A percentile compares a stretch with the other conserved stretches of the same genome.
These are phyloP conservation scores for Sophora flavescens DNA, from an alignment of 306 rosid species.

Conservation along the genomic window DNA sequence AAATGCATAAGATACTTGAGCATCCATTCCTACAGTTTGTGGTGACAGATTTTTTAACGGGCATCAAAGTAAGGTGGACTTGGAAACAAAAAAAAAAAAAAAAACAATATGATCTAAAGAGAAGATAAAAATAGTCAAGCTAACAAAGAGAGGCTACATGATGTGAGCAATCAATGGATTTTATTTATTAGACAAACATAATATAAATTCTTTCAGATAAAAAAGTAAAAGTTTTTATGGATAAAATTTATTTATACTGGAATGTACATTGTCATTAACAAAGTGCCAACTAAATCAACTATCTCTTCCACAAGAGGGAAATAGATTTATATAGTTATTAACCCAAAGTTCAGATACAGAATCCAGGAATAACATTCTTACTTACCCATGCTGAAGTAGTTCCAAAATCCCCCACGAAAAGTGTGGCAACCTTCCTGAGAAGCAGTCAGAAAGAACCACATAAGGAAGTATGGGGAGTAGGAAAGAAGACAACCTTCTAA, in stretches of 20 bases:
- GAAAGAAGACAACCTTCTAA: slow-evolving; percentile 20
- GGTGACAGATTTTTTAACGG: slow-evolving; percentile 23
- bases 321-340: slow-evolving; percentile 23
- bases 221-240: background rate
- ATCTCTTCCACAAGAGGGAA: slow-evolving; percentile 17
- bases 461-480: slow-evolving; percentile 19
- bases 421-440: slow-evolving; percentile 88
- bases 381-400: slow-evolving; percentile 99
- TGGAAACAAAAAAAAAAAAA: background rate
- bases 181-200: background rate
- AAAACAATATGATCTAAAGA: background rate
- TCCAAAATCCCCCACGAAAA: slow-evolving; percentile 98
- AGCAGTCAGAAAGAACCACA: slow-evolving; percentile 44
- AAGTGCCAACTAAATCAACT: slow-evolving; percentile 12
- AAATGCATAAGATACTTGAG: slow-evolving; percentile 96
- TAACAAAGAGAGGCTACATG: background rate
- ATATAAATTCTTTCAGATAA: slow-evolving; percentile 1
- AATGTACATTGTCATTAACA: slow-evolving; percentile 3
- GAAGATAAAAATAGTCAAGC: slow-evolving; percentile 25
- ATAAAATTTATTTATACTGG: slow-evolving; percentile 20
- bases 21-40: slow-evolving; percentile 84
- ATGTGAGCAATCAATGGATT: slow-evolving; percentile 2
- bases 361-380: slow-evolving; percentile 51
- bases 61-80: slow-evolving; percentile 9
- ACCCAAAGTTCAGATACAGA: slow-evolving; percentile 39